A percentile compares a stretch with the other conserved stretches of the same genome.
Conservation (phyloP, 805 yeast species). For the Saturnispora dispora region DNA sequence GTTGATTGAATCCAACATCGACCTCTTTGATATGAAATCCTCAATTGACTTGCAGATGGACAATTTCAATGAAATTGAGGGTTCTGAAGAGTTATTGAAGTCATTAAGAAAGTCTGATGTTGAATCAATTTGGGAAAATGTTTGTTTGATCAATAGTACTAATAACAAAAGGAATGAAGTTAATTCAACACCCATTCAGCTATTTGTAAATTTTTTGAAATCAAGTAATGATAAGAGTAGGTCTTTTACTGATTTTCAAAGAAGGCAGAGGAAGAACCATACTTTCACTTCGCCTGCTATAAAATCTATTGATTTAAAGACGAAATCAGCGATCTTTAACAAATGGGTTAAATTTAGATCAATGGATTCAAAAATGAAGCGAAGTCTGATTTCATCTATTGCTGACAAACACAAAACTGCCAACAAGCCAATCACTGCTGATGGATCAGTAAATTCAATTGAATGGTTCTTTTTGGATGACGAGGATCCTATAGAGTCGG, state of each 20-base stretch:
- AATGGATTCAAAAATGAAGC: neutral
- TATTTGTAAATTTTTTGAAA: neutral
- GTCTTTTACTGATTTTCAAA: slow-evolving; percentile 6
- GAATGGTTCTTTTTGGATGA: neutral
- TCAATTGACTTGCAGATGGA: slow-evolving; percentile 17
- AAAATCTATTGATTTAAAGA: neutral
- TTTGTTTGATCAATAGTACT: neutral
- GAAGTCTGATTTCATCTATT: neutral
- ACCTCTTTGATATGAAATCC: slow-evolving; percentile 6
- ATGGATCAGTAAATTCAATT: neutral
- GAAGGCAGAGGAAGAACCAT: neutral
- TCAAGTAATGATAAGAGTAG: neutral
- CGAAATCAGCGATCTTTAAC: neutral
- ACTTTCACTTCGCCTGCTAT: neutral
- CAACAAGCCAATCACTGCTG: neutral
- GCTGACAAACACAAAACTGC: neutral
- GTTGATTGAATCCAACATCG: neutral
- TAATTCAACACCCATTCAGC: neutral
- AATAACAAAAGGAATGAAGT: neutral
- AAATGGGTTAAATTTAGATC: slow-evolving; percentile 2
- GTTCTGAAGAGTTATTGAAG: slow-evolving; percentile 16
- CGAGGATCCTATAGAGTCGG: neutral
- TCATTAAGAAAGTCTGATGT: slow-evolving; percentile 11
- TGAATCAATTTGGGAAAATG: slow-evolving; percentile 7
- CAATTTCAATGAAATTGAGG: slow-evolving; percentile 17